These are phyloP conservation scores for Penicillium manginii DNA, from an alignment of 495 filamentous ascomycete species.

Conservation along the genomic window DNA sequence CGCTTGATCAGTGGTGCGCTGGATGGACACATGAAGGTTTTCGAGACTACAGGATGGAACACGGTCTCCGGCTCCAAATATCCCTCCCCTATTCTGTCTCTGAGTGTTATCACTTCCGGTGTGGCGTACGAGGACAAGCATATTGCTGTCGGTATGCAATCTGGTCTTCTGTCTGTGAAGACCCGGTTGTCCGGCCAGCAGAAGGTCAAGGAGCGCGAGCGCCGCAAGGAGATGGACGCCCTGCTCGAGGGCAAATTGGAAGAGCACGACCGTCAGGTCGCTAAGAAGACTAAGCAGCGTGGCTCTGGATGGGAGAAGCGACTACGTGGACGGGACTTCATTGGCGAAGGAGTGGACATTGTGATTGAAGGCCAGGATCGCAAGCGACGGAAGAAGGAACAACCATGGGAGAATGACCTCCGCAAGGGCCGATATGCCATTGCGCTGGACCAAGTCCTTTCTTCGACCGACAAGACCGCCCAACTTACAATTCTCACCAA, in stretches of 20 bases:
- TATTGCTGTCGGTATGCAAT: slow-evolving; percentile 91
- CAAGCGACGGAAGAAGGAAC: slow-evolving; percentile 60
- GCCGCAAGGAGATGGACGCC: slow-evolving; percentile 84
- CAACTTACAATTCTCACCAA: slow-evolving; percentile 79
- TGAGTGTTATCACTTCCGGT: slow-evolving; percentile 72
- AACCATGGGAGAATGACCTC: slow-evolving; percentile 78
- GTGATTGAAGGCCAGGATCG: slow-evolving; percentile 77
- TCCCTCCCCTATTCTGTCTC: slow-evolving; percentile 81
- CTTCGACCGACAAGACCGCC: slow-evolving; percentile 56
- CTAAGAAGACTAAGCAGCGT: slow-evolving; percentile 66
- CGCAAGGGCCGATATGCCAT: slow-evolving; percentile 74
- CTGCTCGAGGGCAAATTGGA: slow-evolving; percentile 76
- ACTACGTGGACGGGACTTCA: slow-evolving; percentile 75
- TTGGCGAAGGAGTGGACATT: slow-evolving; percentile 84
- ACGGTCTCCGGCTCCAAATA: slow-evolving; percentile 92
- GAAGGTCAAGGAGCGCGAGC: slow-evolving; percentile 75
- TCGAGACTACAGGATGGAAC: slow-evolving; percentile 90
- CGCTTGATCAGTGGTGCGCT: slow-evolving; percentile 84
- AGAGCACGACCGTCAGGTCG: slow-evolving; percentile 66
- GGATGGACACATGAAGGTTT: slow-evolving; percentile 96
- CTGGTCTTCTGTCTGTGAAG: slow-evolving; percentile 82
- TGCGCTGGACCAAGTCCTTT: slow-evolving; percentile 79
- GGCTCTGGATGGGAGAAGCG: slow-evolving; percentile 71
- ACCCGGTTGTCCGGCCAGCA: slow-evolving; percentile 84
- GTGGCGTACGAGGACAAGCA: slow-evolving; percentile 77